Base-by-base conservation (phyloP, 768 basidiomycete genomes). In the Inosperma sp. region DNA sequence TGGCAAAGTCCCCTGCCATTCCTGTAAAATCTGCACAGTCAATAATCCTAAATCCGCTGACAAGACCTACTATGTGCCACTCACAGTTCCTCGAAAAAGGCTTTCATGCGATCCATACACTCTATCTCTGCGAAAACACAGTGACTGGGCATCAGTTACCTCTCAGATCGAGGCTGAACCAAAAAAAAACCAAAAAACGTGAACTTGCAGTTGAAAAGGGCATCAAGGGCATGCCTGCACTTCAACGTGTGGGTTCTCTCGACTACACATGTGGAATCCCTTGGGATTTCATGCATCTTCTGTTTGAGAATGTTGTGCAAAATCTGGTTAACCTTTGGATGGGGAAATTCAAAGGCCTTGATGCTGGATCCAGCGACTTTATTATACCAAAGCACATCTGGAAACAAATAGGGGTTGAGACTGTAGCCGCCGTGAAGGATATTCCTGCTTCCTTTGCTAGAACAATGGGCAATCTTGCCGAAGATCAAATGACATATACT, bases 271-370 rank as follows among this genome's bases (percentile, higher is more conserved):
- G 19, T 10, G 55, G 49, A 13, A 21, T 48, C 21, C 56, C 56
- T 1, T 40, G 47, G 27, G 60, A 62, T 13, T 53, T 52, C 26
- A 57, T 62, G 56, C 60, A 62, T 44, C 54, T 58, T 3, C 35
- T 57, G 2, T 48, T 48, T 13, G 48, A 55, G 46, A 59, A 58
- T 50, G 14, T 45, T 29, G 19, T 56, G 7, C 39, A 47, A 8
- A 56, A 59, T 43, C 55, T 61, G 12, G 31, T 61, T 25, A 12
- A 16, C 9, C 30, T 57, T 3, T 61, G 60, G 60, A 59, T 46
- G 6, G 58, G n/a, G n/a, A n/a, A n/a, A n/a, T n/a, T n/a, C n/a
- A n/a, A n/a, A n/a, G n/a, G n/a, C n/a, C n/a, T n/a, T 47, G 6
- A 39, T 50, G 14, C 59, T 56, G 33, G 59, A 61, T 8, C 7